A percentile compares a stretch with the other conserved stretches of the same genome.
Conservation (phyloP, 345 rosid genomes). For the Triadica sebifera region DNA sequence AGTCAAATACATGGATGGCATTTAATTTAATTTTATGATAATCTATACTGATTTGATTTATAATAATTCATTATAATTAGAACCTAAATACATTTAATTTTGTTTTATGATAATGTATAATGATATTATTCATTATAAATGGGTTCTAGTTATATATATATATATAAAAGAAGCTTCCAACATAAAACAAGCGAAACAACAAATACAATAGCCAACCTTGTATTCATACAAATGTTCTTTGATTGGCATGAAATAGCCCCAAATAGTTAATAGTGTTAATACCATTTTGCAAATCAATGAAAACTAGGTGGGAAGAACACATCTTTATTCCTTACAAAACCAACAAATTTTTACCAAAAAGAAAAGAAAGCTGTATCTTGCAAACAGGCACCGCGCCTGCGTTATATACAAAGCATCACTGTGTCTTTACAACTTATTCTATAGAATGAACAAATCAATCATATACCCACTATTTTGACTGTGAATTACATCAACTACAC, state of each 20-base stretch:
- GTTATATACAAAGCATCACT: not conserved
- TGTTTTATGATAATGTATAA: too few species aligned
- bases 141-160: too few species aligned
- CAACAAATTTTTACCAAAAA: conserved; percentile 9
- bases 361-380: conserved; percentile 1
- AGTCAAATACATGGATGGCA: too few species aligned
- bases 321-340: not conserved
- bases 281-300: not conserved
- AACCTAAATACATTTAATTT: too few species aligned
- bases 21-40: too few species aligned
- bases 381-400: too few species aligned
- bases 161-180: not conserved
- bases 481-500: conserved; percentile 3
- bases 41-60: too few species aligned
- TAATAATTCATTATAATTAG: too few species aligned
- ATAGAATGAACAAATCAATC: conserved; percentile 23
- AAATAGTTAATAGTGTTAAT: too few species aligned
- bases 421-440: conserved; percentile 3
- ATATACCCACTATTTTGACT: conserved; percentile 13
- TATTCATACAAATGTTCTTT: too few species aligned
- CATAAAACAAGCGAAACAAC: not conserved
- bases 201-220: not conserved
- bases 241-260: too few species aligned
- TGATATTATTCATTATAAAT: too few species aligned
- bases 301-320: not conserved